Percentiles rank a stretch among this genome's conserved stretches.
phyloP scores from a whole-genome alignment of 202 grass and related monocot species.

The Panicum hallii region DNA sequence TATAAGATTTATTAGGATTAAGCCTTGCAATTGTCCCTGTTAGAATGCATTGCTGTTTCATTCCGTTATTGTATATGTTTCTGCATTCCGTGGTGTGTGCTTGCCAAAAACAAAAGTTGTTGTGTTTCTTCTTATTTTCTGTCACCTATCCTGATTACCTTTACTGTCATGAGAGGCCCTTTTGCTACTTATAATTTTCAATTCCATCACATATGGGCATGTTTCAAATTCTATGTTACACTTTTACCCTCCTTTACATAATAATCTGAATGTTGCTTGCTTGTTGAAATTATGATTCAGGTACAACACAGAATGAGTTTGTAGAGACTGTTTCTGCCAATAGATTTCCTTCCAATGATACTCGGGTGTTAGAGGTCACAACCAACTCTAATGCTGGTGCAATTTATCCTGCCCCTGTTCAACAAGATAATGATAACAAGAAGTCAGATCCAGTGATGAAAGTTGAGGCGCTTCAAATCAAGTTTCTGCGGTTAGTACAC shows the following conservation, averaged over 20 bases:
- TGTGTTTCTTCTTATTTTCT: slow-evolving; percentile 1
- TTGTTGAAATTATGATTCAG: slow-evolving; percentile 45
- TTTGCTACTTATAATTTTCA: not conserved
- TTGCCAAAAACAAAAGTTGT: not conserved
- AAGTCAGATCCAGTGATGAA: slow-evolving; percentile 63
- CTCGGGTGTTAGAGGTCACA: slow-evolving; percentile 36
- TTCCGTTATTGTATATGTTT: not conserved
- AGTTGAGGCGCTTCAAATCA: slow-evolving; percentile 83
- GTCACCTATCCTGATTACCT: not conserved
- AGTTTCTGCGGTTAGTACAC: slow-evolving; percentile 76
- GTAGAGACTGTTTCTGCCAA: slow-evolving; percentile 38
- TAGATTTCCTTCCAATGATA: slow-evolving; percentile 42
- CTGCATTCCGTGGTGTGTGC: not conserved
- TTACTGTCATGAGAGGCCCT: not conserved
- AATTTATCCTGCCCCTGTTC: slow-evolving; percentile 37
- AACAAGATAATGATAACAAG: slow-evolving; percentile 43
- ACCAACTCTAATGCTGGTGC: slow-evolving; percentile 45
- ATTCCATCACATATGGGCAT: not conserved
- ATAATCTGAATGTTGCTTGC: not conserved
- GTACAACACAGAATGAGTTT: slow-evolving; percentile 49
- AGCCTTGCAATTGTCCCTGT: not conserved
- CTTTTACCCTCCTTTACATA: not conserved
- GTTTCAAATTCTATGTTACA: not conserved
- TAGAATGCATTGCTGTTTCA: not conserved
- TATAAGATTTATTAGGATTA: not conserved